phyloP scores from a whole-genome alignment of 352 stramenopile genomes.

The Phytophthora nicotianae region DNA sequence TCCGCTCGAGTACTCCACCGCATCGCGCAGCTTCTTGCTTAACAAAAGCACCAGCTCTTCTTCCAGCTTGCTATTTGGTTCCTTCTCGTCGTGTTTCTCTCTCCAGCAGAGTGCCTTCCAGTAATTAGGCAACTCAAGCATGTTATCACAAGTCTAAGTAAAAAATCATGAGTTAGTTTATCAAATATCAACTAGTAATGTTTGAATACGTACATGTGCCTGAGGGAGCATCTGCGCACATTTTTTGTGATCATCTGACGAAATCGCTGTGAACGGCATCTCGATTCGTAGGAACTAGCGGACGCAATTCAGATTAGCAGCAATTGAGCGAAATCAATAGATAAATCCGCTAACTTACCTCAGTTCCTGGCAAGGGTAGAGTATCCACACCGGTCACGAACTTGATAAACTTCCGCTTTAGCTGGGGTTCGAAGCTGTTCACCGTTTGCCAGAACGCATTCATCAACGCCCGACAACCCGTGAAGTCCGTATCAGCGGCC shows the following conservation, averaged over 20 bases:
- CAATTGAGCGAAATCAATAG: neutral
- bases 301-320: neutral
- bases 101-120: slow-evolving; percentile 74
- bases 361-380: slow-evolving; percentile 59
- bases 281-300: slow-evolving; percentile 75
- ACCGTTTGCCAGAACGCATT: slow-evolving; percentile 60
- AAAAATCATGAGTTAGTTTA: neutral
- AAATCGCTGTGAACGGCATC: slow-evolving; percentile 67
- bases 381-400: slow-evolving; percentile 79
- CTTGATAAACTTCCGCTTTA: slow-evolving; percentile 74
- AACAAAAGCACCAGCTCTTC: slow-evolving; percentile 48
- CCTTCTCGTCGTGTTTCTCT: slow-evolving; percentile 34
- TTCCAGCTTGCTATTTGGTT: slow-evolving; percentile 39
- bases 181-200: neutral
- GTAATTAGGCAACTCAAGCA: slow-evolving; percentile 73
- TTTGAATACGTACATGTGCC: slow-evolving; percentile 55
- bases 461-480: slow-evolving; percentile 41
- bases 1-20: slow-evolving; percentile 66
- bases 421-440: slow-evolving; percentile 47
- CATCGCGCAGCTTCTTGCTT: slow-evolving; percentile 54
- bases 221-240: slow-evolving; percentile 72
- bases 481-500: slow-evolving; percentile 64
- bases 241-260: slow-evolving; percentile 45
- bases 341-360: slow-evolving; percentile 41
- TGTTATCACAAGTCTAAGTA: slow-evolving; percentile 76